Base-by-base conservation (phyloP, 352 stramenopile species). In the Globisporangium orthogonon region DNA sequence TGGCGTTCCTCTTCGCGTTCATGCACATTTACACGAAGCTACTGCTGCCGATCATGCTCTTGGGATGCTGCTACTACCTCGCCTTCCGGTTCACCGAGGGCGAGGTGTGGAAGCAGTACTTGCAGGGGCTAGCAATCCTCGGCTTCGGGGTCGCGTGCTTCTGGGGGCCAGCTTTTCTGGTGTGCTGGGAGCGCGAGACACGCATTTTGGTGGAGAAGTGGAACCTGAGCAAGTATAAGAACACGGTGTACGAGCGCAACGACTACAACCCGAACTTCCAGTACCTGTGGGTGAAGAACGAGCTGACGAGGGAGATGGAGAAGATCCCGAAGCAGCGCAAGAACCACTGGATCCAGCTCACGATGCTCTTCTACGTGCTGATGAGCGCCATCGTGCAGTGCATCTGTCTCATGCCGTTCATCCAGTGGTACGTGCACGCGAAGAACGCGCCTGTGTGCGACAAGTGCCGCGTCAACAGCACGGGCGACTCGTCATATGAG, bases 21-120 rank as follows among this genome's bases (percentile, higher is more conserved):
- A 95, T 95, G 83, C 82, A 94, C 61, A 92, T 94, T 61, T 95
- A 95, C 72, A 93, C 78, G 40, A 95, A 95, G 69, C 81, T 89
- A 52, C 53, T 95, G 48, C 31, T 91, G 62, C 85, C 85, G 28
- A 67, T 95, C 14, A 91, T 74, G 31, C 31, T 74, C 28, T 50
- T 78, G 1, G 83, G 78, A 37, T 68, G 91, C 7, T 51, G 75
- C n/a, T 95, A 91, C 61, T 95, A 95, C 60, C 56, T 92, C 40
- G 63, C 65, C 50, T 88, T 92, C 35, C 83, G 85, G 14, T 91
- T 91, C 48, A 61, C 79, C 30, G 57, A 65, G 5, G 67, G 67
- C 0, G 59, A 70, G 0, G 60, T 89, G 41, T 95, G 85, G 85
- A 65, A 71, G 11, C 47, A 91, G 58, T 95, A 95, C 60, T 53